Percentiles rank a stretch among this genome's conserved stretches.
These are phyloP conservation scores for Sindora glabra DNA, from an alignment of 306 rosid genomes.

Conservation along the genomic window DNA sequence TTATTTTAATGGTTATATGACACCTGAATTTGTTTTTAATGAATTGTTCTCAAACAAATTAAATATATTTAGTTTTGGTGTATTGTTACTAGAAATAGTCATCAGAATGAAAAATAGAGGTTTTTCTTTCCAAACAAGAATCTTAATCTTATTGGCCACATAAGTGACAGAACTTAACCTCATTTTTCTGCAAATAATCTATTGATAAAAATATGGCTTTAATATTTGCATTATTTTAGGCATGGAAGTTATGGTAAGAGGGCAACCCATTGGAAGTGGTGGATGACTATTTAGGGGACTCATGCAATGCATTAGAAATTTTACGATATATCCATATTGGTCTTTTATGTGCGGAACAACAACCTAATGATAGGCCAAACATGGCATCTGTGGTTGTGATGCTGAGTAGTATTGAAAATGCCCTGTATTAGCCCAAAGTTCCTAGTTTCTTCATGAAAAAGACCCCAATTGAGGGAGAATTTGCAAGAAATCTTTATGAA, in stretches of 20 bases:
- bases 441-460: slow-evolving; percentile 27
- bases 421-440: slow-evolving; percentile 36
- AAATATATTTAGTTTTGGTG: too few relatives aligned
- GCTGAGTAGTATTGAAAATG: slow-evolving; percentile 26
- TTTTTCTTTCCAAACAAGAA: too few relatives aligned
- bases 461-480: background rate
- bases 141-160: too few relatives aligned
- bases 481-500: too few relatives aligned
- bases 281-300: slow-evolving; percentile 13
- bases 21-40: too few relatives aligned
- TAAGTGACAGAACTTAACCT: too few relatives aligned
- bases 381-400: slow-evolving; percentile 38
- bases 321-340: slow-evolving; percentile 40
- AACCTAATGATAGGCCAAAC: slow-evolving; percentile 44
- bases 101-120: too few relatives aligned
- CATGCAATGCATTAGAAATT: background rate
- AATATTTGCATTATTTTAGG: slow-evolving; percentile 1
- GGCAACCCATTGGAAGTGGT: background rate
- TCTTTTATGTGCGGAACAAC: slow-evolving; percentile 41
- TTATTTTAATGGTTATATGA: too few relatives aligned
- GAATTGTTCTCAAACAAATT: too few relatives aligned
- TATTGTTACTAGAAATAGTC: too few relatives aligned
- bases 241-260: slow-evolving; percentile 25
- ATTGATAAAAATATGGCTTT: too few relatives aligned
- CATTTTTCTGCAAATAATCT: too few relatives aligned